Conservation (phyloP, 2,329 filamentous ascomycete genomes). For the Basipetospora sp. region DNA sequence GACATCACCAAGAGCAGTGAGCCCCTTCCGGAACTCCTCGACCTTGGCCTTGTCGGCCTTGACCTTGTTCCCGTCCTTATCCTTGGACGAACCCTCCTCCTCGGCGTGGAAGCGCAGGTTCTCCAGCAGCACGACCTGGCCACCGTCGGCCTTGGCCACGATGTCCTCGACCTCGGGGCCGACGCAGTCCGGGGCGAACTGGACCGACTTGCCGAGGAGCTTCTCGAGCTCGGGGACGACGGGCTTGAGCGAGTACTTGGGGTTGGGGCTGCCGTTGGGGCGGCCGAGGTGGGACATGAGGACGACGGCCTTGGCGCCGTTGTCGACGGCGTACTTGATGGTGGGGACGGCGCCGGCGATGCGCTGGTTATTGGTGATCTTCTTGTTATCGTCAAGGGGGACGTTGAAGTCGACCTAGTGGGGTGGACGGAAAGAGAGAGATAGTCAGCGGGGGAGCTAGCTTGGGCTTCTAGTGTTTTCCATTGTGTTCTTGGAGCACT, state of each 20-base stretch:
- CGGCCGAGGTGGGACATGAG: conserved; percentile 98
- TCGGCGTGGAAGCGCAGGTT: conserved; percentile 97
- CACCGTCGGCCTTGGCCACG: conserved; percentile 67
- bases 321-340: conserved; percentile 83
- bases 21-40: conserved; percentile 80
- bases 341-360: conserved; percentile 91
- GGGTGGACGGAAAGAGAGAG: neutral
- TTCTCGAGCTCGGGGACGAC: conserved; percentile 86
- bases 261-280: conserved; percentile 74
- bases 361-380: conserved; percentile 95
- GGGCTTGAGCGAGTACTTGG: conserved; percentile 89
- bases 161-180: conserved; percentile 79
- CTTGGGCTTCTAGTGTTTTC: neutral
- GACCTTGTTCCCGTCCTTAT: conserved; percentile 86
- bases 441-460: neutral
- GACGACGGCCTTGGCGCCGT: conserved; percentile 82
- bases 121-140: conserved; percentile 81
- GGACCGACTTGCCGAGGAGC: conserved; percentile 69
- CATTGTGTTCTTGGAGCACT: too few species aligned
- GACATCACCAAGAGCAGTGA: conserved; percentile 87
- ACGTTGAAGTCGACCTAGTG: conserved; percentile 97
- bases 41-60: conserved; percentile 94
- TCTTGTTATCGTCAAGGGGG: conserved; percentile 80
- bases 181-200: conserved; percentile 80
- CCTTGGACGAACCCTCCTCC: conserved; percentile 93